These are phyloP conservation scores for Yarrowia phangngaensis DNA, from an alignment of 805 yeast species.

Conservation along the genomic window DNA sequence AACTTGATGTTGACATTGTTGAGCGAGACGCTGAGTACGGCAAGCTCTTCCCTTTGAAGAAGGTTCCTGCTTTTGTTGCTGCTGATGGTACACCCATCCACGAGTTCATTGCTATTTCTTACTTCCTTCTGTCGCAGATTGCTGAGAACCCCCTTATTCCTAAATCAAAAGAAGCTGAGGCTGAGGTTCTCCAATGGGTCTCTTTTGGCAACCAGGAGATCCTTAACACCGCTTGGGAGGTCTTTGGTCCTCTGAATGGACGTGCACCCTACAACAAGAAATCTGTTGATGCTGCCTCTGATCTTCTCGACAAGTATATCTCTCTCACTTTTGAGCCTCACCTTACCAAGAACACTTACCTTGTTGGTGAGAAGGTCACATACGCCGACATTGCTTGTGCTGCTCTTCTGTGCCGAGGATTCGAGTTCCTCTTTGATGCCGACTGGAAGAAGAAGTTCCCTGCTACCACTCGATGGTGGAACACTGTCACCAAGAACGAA, in stretches of 20 bases:
- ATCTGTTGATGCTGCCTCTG: constrained; percentile 48
- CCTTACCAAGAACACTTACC: constrained; percentile 56
- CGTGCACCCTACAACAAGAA: constrained; percentile 73
- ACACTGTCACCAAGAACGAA: constrained; percentile 48
- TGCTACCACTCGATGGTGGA: constrained; percentile 65
- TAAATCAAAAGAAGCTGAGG: constrained; percentile 58
- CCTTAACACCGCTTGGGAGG: constrained; percentile 46
- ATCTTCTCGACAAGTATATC: constrained; percentile 42
- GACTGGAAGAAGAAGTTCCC: constrained; percentile 66
- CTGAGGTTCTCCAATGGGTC: constrained; percentile 69
- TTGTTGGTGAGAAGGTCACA: constrained; percentile 64
- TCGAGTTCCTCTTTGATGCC: constrained; percentile 55
- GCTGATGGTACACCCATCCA: constrained; percentile 61
- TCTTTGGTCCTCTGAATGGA: constrained; percentile 63
- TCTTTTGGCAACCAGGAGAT: constrained; percentile 72
- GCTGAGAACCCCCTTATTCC: constrained; percentile 53
- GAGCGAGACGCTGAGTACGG: constrained; percentile 43
- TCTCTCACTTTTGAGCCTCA: constrained; percentile 39
- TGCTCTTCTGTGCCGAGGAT: constrained; percentile 47
- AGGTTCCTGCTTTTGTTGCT: constrained; percentile 61
- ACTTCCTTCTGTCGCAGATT: constrained; percentile 42
- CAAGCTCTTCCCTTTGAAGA: constrained; percentile 53
- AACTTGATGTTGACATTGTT: constrained; percentile 52
- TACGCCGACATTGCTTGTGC: constrained; percentile 61
- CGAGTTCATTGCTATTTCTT: constrained; percentile 60